Evolutionary conservation across 2,329 filamentous ascomycete genomes (phyloP), one percentile per base, ranked within the genome.

Genomic region (Calonectria pseudoturangicola): DNA sequence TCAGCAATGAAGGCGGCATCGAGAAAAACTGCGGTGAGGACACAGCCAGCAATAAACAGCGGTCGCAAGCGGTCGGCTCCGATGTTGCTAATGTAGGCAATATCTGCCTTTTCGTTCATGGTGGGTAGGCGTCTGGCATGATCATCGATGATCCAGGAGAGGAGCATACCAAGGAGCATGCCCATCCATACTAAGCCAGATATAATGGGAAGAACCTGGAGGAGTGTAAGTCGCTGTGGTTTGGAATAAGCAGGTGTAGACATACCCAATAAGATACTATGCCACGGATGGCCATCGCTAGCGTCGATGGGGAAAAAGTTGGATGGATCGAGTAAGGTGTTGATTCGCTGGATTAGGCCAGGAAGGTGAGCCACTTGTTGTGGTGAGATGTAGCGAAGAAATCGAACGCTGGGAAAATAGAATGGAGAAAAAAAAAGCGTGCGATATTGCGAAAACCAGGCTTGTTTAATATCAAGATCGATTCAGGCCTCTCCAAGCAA

Each of bases 1-100:
- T 98, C 96, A 16, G 93, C 87, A 66, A 94, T 84, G 81, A 99
- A 97, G 30, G 93, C 91, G 10, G 95, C 84, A 85, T 98, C 94
- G 80, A 99, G 93, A 74, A 94, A 92, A 62, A 97, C 87, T 27
- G 95, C 93, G 6, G 94, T 95, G 43, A 95, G 85, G 67, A 88
- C 86, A 79, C 90, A 92, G 78, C 94, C 93, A 41, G 92, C 87
- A 79, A 97, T 92, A 87, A 97, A 97, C 74, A 96, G 88, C 2
- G 94, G 94, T 81, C 96, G 94, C 21, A 96, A 88, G 33, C 87
- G 83, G 45, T 82, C 81, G 27, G 90, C 90, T 74, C 91, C 92
- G 15, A 93, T 86, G 83, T 94, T 91, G 76, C 91, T 93, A 80
- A 94, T 95, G 86, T 93, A 95, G 74, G 94, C 91, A 51, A 96